phyloP scores from a whole-genome alignment of 2,329 filamentous ascomycete genomes.

The Colletotrichum viniferum region DNA sequence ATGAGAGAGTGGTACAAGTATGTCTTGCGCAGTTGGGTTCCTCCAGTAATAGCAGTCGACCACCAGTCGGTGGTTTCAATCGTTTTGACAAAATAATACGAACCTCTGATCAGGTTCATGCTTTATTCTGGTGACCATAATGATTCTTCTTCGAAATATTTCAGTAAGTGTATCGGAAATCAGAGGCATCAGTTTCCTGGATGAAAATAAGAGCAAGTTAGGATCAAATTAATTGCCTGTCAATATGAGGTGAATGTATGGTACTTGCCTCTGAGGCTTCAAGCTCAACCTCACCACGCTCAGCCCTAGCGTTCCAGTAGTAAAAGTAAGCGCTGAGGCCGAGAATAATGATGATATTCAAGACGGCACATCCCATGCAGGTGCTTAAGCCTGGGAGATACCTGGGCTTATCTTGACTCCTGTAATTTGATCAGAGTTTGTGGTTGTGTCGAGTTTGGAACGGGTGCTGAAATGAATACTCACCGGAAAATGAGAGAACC shows the following conservation, averaged over 20 bases:
- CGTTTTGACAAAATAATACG: background rate
- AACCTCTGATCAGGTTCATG: background rate
- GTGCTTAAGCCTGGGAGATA: slow-evolving; percentile 8
- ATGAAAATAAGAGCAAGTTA: background rate
- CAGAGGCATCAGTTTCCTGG: slow-evolving; percentile 1
- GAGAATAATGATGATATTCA: slow-evolving; percentile 1
- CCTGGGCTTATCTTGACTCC: slow-evolving; percentile 6
- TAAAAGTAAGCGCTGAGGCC: slow-evolving; percentile 4
- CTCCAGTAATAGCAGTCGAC: background rate
- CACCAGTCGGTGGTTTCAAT: background rate
- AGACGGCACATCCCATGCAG: slow-evolving; percentile 5
- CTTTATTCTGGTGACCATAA: background rate
- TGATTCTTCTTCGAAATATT: background rate
- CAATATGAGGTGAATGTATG: fast-evolving
- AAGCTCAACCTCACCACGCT: background rate
- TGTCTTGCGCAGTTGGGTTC: background rate
- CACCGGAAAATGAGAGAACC: slow-evolving; percentile 22
- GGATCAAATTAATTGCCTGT: background rate
- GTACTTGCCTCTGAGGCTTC: slow-evolving; percentile 9
- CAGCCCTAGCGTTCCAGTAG: background rate
- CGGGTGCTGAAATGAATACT: background rate
- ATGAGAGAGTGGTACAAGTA: background rate
- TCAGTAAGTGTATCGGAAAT: slow-evolving; percentile 14
- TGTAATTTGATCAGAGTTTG: background rate
- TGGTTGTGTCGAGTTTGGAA: background rate